Base-by-base conservation (phyloP, 1,284 basidiomycete species). In the Chiua sp. region DNA sequence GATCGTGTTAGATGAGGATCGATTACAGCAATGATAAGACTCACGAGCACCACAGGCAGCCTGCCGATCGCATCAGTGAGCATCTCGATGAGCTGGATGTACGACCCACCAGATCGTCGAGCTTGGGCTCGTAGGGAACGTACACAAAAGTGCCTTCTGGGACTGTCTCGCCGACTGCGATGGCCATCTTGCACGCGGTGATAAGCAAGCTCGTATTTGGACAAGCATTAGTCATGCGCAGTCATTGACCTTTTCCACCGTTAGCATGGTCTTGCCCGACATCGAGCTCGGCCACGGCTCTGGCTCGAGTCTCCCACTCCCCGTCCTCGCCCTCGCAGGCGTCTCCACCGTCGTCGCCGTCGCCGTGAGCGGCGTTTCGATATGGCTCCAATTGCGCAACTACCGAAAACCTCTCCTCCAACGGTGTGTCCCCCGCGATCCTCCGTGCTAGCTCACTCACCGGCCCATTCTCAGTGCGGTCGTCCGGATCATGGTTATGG, bases 401-500 rank as follows among this genome's bases (percentile, higher is more conserved):
- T 97, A 97, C 71, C 80, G 94, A 59, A 92, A 93, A 73, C 93
- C 93, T 3, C 75, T 85, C 5, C 75, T 96, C 33, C 94, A 96
- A 78, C 80, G 92, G 91, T 92, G 82, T 64, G 12, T 44, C 44
- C 39, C 46, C n/a, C n/a, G n/a, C n/a, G n/a, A n/a, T n/a, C 48
- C 16, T 22, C 46, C 22, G 53, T 63, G 30, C 20, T 3, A 39
- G 37, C 57, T 44, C 35, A 30, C 33, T 60, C 49, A 55, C 30
- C 16, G n/a, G 10, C 51, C 15, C 12, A 15, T 56, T 73, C 33
- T n/a, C 32, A 93, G 95, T 65, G 93, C 94, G 84, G 96, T 98
- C 53, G 87, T 98, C 47, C 86, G 98, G 60, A 98, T 99, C 72
- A 93, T 99, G 88, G 69, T 98, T 68, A 98, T 98, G 96, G 94